A percentile compares a stretch with the other conserved stretches of the same genome.
Evolutionary conservation across 2,329 filamentous ascomycete genomes (phyloP).

Genomic region (Aspergillus thermomutatus): DNA sequence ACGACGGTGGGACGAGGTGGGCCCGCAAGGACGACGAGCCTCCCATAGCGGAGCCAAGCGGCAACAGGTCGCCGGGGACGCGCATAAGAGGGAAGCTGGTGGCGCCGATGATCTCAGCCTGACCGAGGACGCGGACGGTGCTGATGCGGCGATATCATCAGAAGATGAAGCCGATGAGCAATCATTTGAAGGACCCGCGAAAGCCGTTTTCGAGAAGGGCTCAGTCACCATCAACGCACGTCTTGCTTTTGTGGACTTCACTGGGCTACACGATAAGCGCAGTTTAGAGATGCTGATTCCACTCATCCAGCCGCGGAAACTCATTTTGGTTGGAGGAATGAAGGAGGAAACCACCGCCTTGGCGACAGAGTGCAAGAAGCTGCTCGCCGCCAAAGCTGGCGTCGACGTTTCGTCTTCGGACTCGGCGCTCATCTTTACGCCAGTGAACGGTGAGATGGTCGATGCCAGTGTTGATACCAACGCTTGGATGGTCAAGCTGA

Average conservation of each 20-base stretch:
- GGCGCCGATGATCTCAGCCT: slow-evolving; percentile 50
- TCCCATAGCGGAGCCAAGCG: slow-evolving; percentile 58
- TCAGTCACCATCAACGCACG: slow-evolving; percentile 67
- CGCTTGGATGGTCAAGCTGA: slow-evolving; percentile 91
- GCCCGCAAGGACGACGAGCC: slow-evolving; percentile 35
- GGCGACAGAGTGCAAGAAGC: slow-evolving; percentile 73
- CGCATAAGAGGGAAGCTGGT: slow-evolving; percentile 36
- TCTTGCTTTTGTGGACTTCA: slow-evolving; percentile 87
- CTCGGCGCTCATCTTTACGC: slow-evolving; percentile 74
- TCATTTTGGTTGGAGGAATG: slow-evolving; percentile 85
- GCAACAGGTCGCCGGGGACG: slow-evolving; percentile 45
- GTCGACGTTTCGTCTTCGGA: slow-evolving; percentile 41
- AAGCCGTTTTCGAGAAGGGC: slow-evolving; percentile 64
- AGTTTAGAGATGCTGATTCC: slow-evolving; percentile 94
- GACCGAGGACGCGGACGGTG: slow-evolving; percentile 53
- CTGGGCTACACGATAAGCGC: slow-evolving; percentile 87
- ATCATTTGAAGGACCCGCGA: slow-evolving; percentile 65
- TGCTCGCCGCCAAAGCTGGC: slow-evolving; percentile 49
- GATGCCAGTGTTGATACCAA: slow-evolving; percentile 97
- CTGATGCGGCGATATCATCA: slow-evolving; percentile 55
- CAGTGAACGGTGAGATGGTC: slow-evolving; percentile 66
- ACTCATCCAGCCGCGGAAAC: slow-evolving; percentile 86
- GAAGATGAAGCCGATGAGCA: slow-evolving; percentile 52
- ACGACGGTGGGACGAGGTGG: slow-evolving; percentile 82
- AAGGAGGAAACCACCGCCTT: slow-evolving; percentile 73